These are phyloP conservation scores for Claviceps maximensis DNA, from an alignment of 2,329 filamentous ascomycete species.

Conservation along the genomic window DNA sequence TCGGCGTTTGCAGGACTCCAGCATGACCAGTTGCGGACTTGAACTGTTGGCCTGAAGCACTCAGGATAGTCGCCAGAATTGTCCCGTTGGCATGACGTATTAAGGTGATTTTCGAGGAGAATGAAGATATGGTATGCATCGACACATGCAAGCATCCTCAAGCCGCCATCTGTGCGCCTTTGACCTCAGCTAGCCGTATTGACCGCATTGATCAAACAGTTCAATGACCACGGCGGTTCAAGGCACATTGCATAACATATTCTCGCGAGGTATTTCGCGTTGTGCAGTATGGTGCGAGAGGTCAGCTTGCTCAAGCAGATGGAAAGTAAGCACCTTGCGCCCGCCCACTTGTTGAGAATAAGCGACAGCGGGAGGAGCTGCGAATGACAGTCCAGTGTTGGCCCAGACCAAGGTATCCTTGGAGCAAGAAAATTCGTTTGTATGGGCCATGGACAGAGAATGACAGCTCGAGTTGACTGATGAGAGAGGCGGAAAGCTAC, in stretches of 20 bases:
- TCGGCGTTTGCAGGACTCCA: not conserved
- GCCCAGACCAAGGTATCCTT: not conserved
- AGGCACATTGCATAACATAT: not conserved
- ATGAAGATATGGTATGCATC: not conserved
- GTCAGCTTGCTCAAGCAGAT: not conserved
- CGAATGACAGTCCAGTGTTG: not conserved
- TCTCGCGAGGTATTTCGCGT: not conserved
- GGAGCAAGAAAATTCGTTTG: not conserved
- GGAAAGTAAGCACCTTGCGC: not conserved
- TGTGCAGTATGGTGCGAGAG: not conserved
- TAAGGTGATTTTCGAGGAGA: not conserved
- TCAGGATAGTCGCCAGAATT: not conserved
- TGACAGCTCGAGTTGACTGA: not conserved
- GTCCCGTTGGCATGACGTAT: not conserved
- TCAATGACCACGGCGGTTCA: not conserved
- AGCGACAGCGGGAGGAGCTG: not conserved
- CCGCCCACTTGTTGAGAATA: not conserved
- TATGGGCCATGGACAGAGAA: not conserved
- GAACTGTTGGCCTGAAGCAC: not conserved
- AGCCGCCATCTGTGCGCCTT: not conserved
- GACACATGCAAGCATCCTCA: not conserved
- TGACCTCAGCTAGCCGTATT: not conserved
- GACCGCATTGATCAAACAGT: not conserved
- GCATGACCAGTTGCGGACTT: not conserved
- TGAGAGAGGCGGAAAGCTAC: not conserved